A percentile compares a stretch with the other conserved stretches of the same genome.
Conservation (phyloP, 2,329 filamentous ascomycete species). For the Ampelomyces quisqualis region DNA sequence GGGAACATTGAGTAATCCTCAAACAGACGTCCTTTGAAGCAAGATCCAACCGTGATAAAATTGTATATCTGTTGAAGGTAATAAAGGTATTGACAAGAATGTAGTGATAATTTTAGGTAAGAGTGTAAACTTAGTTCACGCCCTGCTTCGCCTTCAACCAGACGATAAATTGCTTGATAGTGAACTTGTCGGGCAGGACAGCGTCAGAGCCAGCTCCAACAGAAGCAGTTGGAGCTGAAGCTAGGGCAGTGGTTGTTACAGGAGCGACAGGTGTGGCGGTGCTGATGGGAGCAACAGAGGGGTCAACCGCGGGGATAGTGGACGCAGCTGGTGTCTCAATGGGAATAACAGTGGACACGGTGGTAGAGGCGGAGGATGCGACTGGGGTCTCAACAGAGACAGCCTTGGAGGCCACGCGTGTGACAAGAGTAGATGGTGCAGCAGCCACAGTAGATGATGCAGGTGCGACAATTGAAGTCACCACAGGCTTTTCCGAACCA, state of each 20-base stretch:
- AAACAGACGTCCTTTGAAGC: too few species aligned
- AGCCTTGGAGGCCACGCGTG: slow-evolving; percentile 7
- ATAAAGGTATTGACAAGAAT: slow-evolving; percentile 22
- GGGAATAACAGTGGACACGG: too few species aligned
- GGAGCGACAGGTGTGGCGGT: slow-evolving; percentile 6
- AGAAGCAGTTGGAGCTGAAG: slow-evolving; percentile 15
- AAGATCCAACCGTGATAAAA: too few species aligned
- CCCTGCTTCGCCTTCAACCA: slow-evolving; percentile 28
- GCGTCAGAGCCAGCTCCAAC: slow-evolving; percentile 12
- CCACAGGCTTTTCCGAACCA: slow-evolving; percentile 6
- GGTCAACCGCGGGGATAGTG: too few species aligned
- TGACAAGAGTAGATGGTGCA: slow-evolving; percentile 6
- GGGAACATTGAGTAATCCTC: too few species aligned
- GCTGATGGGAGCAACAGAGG: slow-evolving; percentile 1
- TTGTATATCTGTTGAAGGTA: too few species aligned
- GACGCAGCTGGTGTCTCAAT: slow-evolving; percentile 9
- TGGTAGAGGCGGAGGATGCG: not conserved
- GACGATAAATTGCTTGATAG: slow-evolving; percentile 29
- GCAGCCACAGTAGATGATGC: slow-evolving; percentile 6
- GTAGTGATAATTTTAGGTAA: not conserved
- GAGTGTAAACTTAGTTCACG: slow-evolving; percentile 12
- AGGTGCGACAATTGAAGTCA: slow-evolving; percentile 6
- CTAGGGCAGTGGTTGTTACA: slow-evolving; percentile 7
- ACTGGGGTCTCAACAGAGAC: slow-evolving; percentile 2
- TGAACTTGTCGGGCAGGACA: slow-evolving; percentile 27